Base-by-base conservation (phyloP, 805 yeast genomes). In the Pichia sporocuriosa region DNA sequence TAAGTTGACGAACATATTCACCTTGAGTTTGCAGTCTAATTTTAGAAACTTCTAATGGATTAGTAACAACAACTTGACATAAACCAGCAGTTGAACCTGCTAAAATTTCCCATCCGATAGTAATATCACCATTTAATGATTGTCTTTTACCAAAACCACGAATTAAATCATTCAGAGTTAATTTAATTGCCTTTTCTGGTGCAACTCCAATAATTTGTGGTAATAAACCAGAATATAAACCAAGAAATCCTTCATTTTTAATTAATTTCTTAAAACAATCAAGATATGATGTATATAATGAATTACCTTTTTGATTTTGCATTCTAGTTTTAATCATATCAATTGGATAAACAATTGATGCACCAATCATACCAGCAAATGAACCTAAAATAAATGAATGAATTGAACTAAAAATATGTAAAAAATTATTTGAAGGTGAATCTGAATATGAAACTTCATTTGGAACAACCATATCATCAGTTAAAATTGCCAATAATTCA, bases 141-240 rank as follows among this genome's bases (percentile, higher is more conserved):
- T 70, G 62, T 17, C 60, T 58, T 28, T 85, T 72, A 48, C 90
- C 79, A 41, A 77, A 70, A 23, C 80, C 79, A 55, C 97, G 76
- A 44, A 88, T 80, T 43, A 84, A 67, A 60, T 90, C 98, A 64
- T 90, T 90, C 30, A 90, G 95, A 0, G 97, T 89, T 51, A 90
- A 75, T 66, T 90, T 90, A 56, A 90, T 90, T 33, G 97, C 97
- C 69, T 90, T 90, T 62, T 90, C 98, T 2, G 98, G 98, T 0
- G 97, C 97, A 39, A 90, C 97, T 51, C 98, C 98, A 37, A 93
- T 78, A 55, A 90, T 69, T 65, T 93, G 97, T 15, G 97, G 97
- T 9, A 86, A 84, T 39, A 90, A 69, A 41, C 98, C 98, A 5
- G 95, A 82, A 63, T 90, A 90, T 44, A 90, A 72, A 8, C 97